These are phyloP conservation scores for Odontarrhena argentea DNA, from an alignment of 345 rosid species.

Conservation along the genomic window DNA sequence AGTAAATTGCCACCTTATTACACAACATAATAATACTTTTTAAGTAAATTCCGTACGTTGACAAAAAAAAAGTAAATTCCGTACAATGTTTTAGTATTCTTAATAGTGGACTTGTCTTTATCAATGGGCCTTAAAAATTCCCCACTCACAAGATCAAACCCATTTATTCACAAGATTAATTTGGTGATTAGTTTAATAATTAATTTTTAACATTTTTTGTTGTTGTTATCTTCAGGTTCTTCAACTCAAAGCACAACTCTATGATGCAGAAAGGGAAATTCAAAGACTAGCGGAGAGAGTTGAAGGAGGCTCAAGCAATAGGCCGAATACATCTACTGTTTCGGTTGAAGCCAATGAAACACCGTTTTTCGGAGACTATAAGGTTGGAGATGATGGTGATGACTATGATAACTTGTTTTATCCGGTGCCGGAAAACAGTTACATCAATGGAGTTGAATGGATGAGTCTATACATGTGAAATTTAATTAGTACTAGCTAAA, in stretches of 20 bases:
- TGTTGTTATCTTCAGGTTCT: conserved; percentile 46
- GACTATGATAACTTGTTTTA: conserved; percentile 44
- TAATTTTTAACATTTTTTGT: not conserved
- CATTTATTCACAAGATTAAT: not conserved
- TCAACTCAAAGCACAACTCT: conserved; percentile 59
- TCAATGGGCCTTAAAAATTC: conserved; percentile 23
- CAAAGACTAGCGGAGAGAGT: conserved; percentile 52
- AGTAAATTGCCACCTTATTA: conserved; percentile 47
- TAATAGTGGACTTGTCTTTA: conserved; percentile 22
- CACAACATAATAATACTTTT: conserved; percentile 38
- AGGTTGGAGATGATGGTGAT: conserved; percentile 47
- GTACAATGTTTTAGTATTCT: conserved; percentile 22
- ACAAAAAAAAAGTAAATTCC: no score
- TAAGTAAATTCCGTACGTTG: no score
- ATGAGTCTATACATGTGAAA: conserved; percentile 45
- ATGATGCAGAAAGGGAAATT: conserved; percentile 61
- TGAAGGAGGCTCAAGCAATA: conserved; percentile 51
- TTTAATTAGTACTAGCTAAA: conserved; percentile 4
- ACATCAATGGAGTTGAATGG: conserved; percentile 62
- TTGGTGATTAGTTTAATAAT: conserved; percentile 26
- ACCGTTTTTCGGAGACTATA: conserved; percentile 52
- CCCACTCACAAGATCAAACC: conserved; percentile 9
- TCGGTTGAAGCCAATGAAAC: conserved; percentile 47
- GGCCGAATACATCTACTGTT: conserved; percentile 55
- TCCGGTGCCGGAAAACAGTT: conserved; percentile 46